Evolutionary conservation across 1,284 basidiomycete genomes (phyloP).

Genomic region (Irpex sp.): DNA sequence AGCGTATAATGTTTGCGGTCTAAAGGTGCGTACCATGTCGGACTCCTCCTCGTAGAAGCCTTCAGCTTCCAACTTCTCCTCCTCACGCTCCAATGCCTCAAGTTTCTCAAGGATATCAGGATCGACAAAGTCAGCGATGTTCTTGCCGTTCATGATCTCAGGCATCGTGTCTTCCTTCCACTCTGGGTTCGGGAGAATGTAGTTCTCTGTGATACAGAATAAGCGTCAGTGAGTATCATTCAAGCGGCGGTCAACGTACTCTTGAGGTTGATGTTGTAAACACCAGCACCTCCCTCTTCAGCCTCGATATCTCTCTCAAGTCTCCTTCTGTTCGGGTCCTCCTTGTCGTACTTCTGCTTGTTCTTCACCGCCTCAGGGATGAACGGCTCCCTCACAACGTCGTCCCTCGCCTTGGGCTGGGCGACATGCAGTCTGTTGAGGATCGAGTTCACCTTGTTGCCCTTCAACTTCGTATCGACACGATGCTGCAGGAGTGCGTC

Average conservation of each 20-base stretch:
- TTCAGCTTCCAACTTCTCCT: conserved; percentile 89
- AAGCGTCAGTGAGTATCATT: conserved; percentile 5
- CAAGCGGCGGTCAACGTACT: conserved; percentile 45
- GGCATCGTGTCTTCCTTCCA: conserved; percentile 98
- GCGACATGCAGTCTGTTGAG: conserved; percentile 95
- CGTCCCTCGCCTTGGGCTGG: conserved; percentile 83
- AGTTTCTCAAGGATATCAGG: conserved; percentile 98
- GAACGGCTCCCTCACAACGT: conserved; percentile 78
- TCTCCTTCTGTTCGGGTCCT: conserved; percentile 69
- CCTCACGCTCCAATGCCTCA: conserved; percentile 95
- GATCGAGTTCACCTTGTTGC: conserved; percentile 88
- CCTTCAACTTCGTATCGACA: conserved; percentile 89
- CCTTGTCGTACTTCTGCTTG: conserved; percentile 82
- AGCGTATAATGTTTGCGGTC: too few species aligned
- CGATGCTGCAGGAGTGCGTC: conserved; percentile 90
- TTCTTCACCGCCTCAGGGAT: conserved; percentile 81
- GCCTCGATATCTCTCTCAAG: conserved; percentile 80
- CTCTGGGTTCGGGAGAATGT: conserved; percentile 84
- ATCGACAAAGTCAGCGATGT: conserved; percentile 98
- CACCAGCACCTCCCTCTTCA: conserved; percentile 84
- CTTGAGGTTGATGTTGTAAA: conserved; percentile 87
- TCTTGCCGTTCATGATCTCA: conserved; percentile 98
- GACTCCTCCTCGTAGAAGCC: conserved; percentile 94
- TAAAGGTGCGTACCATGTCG: conserved; percentile 76
- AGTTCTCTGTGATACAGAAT: conserved; percentile 62